A percentile compares a stretch with the other conserved stretches of the same genome.
phyloP scores from a whole-genome alignment of 371 early-diverging fungal genomes.

The Rhizopus microsporus region DNA sequence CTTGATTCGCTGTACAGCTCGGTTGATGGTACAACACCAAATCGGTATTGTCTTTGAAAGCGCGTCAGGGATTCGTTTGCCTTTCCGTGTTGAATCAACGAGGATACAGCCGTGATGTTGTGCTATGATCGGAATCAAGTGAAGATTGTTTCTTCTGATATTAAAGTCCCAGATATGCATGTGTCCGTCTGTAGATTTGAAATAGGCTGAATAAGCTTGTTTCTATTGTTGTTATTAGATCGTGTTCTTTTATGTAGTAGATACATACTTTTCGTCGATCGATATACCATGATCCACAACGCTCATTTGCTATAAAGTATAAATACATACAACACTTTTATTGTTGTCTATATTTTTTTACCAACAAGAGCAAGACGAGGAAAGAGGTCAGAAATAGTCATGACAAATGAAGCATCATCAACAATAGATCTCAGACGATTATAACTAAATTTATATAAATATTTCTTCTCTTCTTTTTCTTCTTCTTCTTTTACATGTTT shows the following conservation, averaged over 20 bases:
- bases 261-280: slow-evolving; percentile 56
- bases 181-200: slow-evolving; percentile 93
- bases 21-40: slow-evolving; percentile 82
- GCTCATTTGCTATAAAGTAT: slow-evolving; percentile 65
- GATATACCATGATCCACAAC: slow-evolving; percentile 86
- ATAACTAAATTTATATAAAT: slow-evolving; percentile 43
- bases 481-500: slow-evolving; percentile 29
- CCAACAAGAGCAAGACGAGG: slow-evolving; percentile 67
- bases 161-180: slow-evolving; percentile 83
- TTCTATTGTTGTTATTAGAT: slow-evolving; percentile 30
- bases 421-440: slow-evolving; percentile 81
- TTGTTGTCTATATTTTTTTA: slow-evolving; percentile 17
- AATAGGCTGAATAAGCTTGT: slow-evolving; percentile 71
- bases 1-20: slow-evolving; percentile 32
- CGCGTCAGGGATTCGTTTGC: slow-evolving; percentile 84
- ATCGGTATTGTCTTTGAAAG: slow-evolving; percentile 86
- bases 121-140: slow-evolving; percentile 62
- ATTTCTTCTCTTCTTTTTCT: background rate
- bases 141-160: slow-evolving; percentile 75
- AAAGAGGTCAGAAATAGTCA: slow-evolving; percentile 52
- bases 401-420: slow-evolving; percentile 76
- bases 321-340: background rate
- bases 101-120: slow-evolving; percentile 71
- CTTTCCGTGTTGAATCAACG: slow-evolving; percentile 85
- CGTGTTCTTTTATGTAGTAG: background rate